Evolutionary conservation across 2,329 filamentous ascomycete genomes (phyloP).

Genomic region (Byssothecium circinans): DNA sequence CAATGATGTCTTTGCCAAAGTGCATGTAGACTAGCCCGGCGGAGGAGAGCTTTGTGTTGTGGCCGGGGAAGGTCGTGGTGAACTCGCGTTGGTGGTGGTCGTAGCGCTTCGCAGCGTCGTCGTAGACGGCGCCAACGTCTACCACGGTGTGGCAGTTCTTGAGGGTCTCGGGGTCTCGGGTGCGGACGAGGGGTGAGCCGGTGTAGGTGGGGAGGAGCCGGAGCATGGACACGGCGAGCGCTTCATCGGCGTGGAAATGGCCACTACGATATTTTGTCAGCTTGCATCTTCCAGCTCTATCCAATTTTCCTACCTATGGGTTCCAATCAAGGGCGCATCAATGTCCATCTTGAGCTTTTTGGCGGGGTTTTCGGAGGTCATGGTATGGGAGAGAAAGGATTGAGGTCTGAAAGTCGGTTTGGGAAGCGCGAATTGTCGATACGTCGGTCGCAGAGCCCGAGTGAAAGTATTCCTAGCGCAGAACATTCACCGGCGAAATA

Average conservation of each 20-base stretch:
- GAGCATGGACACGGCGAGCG: conserved; percentile 93
- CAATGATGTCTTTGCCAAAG: conserved; percentile 84
- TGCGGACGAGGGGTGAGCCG: conserved; percentile 75
- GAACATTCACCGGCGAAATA: not conserved
- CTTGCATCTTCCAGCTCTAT: not conserved
- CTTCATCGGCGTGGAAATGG: conserved; percentile 98
- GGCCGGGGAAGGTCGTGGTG: conserved; percentile 78
- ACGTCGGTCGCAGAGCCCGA: not conserved
- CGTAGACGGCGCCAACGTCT: conserved; percentile 95
- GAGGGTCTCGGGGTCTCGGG: conserved; percentile 78
- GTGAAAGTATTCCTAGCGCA: not conserved
- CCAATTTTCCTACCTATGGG: conserved; percentile 68
- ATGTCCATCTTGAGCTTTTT: conserved; percentile 83
- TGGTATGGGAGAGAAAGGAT: conserved; percentile 11
- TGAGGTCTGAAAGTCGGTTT: not conserved
- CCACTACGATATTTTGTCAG: conserved; percentile 65
- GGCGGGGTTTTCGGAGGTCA: conserved; percentile 49
- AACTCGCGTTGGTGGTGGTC: conserved; percentile 98
- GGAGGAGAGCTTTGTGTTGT: conserved; percentile 85
- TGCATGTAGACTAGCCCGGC: conserved; percentile 95
- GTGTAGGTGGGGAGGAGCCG: conserved; percentile 82
- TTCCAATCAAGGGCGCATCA: conserved; percentile 71
- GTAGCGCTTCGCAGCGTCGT: conserved; percentile 74
- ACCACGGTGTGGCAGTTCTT: conserved; percentile 90
- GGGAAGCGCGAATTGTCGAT: too few relatives aligned